A percentile compares a stretch with the other conserved stretches of the same genome.
These are phyloP conservation scores for Spiromastix sp. DNA, from an alignment of 2,329 filamentous ascomycete genomes.

Conservation along the genomic window DNA sequence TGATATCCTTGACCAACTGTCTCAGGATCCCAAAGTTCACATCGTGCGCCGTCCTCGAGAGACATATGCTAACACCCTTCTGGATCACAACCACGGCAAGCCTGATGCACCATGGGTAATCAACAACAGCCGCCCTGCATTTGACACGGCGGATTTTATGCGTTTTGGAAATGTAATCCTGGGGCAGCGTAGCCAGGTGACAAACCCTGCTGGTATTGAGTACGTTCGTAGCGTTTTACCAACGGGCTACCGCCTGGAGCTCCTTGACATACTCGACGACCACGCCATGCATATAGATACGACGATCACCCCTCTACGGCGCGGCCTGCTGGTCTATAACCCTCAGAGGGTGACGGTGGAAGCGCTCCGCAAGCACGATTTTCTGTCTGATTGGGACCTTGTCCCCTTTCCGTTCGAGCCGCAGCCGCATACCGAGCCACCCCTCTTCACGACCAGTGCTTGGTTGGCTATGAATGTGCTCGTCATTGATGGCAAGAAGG, in stretches of 20 bases:
- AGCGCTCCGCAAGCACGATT: slow-evolving; percentile 14
- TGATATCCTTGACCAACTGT: slow-evolving; percentile 6
- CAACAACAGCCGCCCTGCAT: slow-evolving; percentile 24
- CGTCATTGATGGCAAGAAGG: slow-evolving; percentile 15
- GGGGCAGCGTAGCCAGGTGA: slow-evolving; percentile 24
- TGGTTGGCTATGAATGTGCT: slow-evolving; percentile 21
- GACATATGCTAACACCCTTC: no score
- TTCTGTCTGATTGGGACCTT: slow-evolving; percentile 20
- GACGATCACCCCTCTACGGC: slow-evolving; percentile 20
- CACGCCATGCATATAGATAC: slow-evolving; percentile 25
- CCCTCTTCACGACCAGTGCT: slow-evolving; percentile 18
- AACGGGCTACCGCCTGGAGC: slow-evolving; percentile 20
- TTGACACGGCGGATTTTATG: slow-evolving; percentile 27
- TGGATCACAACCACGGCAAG: no score
- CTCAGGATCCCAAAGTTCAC: no score
- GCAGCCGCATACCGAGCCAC: slow-evolving; percentile 11
- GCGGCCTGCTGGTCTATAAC: slow-evolving; percentile 19
- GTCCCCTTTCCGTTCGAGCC: slow-evolving; percentile 16
- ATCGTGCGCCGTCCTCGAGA: no score
- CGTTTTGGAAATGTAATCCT: slow-evolving; percentile 22
- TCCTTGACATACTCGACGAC: slow-evolving; percentile 17
- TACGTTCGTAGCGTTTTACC: slow-evolving; percentile 18
- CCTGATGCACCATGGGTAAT: slow-evolving; percentile 16
- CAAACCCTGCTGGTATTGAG: slow-evolving; percentile 22
- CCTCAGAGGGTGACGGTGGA: slow-evolving; percentile 16